Base-by-base conservation (phyloP, 768 basidiomycete genomes). In the Tricholoma sp. region DNA sequence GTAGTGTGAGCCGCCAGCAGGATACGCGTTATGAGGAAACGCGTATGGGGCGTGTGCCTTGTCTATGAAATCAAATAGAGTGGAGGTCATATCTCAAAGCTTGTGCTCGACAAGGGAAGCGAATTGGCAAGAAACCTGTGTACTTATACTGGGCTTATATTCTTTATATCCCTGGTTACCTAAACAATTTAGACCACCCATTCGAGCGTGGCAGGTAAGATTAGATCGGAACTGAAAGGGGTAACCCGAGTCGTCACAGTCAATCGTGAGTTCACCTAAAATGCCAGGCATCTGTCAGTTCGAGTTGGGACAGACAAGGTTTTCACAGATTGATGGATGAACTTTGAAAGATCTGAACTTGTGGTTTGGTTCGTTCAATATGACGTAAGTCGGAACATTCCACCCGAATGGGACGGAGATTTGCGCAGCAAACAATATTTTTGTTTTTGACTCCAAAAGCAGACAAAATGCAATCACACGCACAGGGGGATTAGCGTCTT, bases 291-390 rank as follows among this genome's bases (percentile, higher is more conserved):
- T 54, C 58, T 62, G 57, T 62, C 63, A 37, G 14, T 57, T 16
- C 55, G 57, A 18, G 55, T 49, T 55, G 56, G 52, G 53, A 39
- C 39, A 27, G 31, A 37, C 43, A 61, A 32, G 51, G 45, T 56
- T 60, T 58, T n/a, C n/a, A 41, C 37, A 52, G 57, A 63, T 64
- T 64, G 66, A 66, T 66, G 61, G 51, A 21, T n/a, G n/a, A n/a
- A n/a, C n/a, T n/a, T 34, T 27, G 24, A 37, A 18, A 45, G 43
- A 29, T 29, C 8, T 32, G 9, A 29, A 39, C 21, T 27, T 27
- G 8, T 39, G 24, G 35, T 22, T 41, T 41, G 54, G 50, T 46
- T 27, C 24, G 62, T 52, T 52, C 45, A 24, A n/a, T 41, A 52
- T 66, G 62, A 65, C 61, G 61, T 64, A 61, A 56, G 11, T 3